These are phyloP conservation scores for Ophiostoma triangulosporum DNA, from an alignment of 2,329 filamentous ascomycete species.

Conservation along the genomic window DNA sequence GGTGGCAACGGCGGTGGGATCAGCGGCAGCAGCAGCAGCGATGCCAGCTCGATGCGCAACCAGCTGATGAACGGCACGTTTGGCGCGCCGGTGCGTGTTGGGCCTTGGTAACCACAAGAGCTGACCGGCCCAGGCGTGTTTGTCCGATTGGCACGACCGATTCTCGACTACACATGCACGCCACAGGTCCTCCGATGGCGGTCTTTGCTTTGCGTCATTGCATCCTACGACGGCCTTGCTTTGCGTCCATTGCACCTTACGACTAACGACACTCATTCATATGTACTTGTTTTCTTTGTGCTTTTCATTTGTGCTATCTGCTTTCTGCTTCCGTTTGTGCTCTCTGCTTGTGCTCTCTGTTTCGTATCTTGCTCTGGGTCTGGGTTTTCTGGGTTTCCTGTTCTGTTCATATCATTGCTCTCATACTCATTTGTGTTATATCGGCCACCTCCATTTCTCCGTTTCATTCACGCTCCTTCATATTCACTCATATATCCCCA, in stretches of 20 bases:
- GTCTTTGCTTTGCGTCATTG: too few species aligned
- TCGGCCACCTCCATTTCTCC: background rate
- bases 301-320: too few species aligned
- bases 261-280: conserved; percentile 8
- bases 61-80: conserved; percentile 49
- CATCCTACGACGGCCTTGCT: background rate
- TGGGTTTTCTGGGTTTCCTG: background rate
- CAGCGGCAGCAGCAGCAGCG: conserved; percentile 21
- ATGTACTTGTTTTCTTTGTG: background rate
- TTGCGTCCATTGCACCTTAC: background rate
- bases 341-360: background rate
- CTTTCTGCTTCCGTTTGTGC: background rate
- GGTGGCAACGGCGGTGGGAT: conserved; percentile 37
- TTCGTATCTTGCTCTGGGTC: background rate
- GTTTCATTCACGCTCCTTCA: too few species aligned
- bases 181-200: too few species aligned
- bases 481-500: conserved; percentile 3
- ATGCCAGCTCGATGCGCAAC: conserved; percentile 45
- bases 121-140: background rate
- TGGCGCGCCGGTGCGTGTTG: conserved; percentile 45
- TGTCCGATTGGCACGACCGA: too few species aligned
- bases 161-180: too few species aligned
- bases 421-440: background rate
- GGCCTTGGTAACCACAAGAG: conserved; percentile 37
- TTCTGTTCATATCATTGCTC: background rate